A percentile compares a stretch with the other conserved stretches of the same genome.
Evolutionary conservation across 768 basidiomycete species (phyloP).

Genomic region (Lactarius sanguifluus): DNA sequence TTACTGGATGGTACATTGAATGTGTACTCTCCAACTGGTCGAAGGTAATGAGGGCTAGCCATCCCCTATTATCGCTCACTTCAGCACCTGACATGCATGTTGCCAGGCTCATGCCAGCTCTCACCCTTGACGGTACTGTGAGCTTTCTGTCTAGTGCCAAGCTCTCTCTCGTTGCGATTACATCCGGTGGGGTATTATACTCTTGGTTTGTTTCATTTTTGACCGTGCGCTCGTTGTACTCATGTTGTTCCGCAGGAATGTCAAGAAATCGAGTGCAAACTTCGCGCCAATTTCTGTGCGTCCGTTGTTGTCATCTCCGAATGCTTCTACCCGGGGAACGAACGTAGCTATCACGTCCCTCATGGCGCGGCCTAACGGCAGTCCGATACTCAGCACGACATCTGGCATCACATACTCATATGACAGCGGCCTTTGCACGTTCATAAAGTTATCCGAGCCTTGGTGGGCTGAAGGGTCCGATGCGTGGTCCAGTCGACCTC

Average conservation of each 20-base stretch:
- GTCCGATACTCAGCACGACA: conserved; percentile 73
- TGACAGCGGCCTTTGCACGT: conserved; percentile 62
- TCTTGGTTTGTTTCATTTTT: conserved; percentile 57
- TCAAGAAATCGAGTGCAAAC: conserved; percentile 61
- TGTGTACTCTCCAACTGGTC: conserved; percentile 81
- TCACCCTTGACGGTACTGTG: conserved; percentile 70
- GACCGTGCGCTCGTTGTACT: neutral
- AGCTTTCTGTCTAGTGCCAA: conserved; percentile 67
- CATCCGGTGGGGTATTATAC: conserved; percentile 66
- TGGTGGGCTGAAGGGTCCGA: conserved; percentile 89
- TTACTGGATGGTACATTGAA: conserved; percentile 77
- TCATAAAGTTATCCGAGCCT: conserved; percentile 72
- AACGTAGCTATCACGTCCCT: conserved; percentile 57
- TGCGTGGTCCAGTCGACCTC: conserved; percentile 74
- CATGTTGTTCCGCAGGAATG: conserved; percentile 53
- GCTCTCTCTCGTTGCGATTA: conserved; percentile 67
- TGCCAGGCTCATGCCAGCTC: conserved; percentile 69
- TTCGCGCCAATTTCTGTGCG: conserved; percentile 66
- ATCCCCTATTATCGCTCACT: neutral
- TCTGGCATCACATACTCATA: conserved; percentile 80
- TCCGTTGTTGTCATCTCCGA: conserved; percentile 57
- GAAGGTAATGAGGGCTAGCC: conserved; percentile 56
- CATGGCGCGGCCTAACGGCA: conserved; percentile 73
- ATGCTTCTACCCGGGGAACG: conserved; percentile 32
- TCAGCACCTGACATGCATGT: neutral